Conservation (phyloP, 2,329 filamentous ascomycete genomes). For the Fusarium fujikuroi region DNA sequence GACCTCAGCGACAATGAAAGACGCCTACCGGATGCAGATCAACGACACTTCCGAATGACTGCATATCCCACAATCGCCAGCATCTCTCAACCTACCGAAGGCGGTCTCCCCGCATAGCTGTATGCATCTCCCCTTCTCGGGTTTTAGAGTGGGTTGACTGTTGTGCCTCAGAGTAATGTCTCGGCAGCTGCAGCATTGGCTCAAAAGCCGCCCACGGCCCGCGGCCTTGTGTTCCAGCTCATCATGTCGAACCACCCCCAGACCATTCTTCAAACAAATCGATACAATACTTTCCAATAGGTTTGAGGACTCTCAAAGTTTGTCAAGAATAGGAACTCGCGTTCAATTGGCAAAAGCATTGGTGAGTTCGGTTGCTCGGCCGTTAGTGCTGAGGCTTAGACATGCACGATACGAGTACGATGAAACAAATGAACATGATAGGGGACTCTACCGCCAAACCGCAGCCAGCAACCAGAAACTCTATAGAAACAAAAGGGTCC, state of each 20-base stretch:
- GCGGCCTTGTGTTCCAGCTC: not conserved
- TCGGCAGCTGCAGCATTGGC: not conserved
- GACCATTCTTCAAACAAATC: not conserved
- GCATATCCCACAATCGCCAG: not conserved
- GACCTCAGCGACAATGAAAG: too few species aligned
- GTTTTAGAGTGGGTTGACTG: too few species aligned
- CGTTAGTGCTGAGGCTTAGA: not conserved
- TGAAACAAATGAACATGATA: not conserved
- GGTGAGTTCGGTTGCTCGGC: not conserved
- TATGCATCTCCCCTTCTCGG: not conserved
- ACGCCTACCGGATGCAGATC: too few species aligned
- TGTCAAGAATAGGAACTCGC: not conserved
- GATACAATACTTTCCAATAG: not conserved
- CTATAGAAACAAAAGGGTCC: not conserved
- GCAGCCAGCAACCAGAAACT: not conserved
- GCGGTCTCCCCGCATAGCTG: not conserved
- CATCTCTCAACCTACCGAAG: not conserved
- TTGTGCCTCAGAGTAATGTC: not conserved
- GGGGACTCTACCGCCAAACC: not conserved
- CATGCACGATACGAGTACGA: not conserved
- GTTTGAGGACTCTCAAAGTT: rapidly evolving
- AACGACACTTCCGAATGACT: not conserved
- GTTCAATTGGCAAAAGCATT: too few species aligned
- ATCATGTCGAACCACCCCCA: not conserved
- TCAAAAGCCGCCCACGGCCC: not conserved